Conservation (phyloP, 2,329 filamentous ascomycete species). For the Aspergillus hiratsukae region DNA sequence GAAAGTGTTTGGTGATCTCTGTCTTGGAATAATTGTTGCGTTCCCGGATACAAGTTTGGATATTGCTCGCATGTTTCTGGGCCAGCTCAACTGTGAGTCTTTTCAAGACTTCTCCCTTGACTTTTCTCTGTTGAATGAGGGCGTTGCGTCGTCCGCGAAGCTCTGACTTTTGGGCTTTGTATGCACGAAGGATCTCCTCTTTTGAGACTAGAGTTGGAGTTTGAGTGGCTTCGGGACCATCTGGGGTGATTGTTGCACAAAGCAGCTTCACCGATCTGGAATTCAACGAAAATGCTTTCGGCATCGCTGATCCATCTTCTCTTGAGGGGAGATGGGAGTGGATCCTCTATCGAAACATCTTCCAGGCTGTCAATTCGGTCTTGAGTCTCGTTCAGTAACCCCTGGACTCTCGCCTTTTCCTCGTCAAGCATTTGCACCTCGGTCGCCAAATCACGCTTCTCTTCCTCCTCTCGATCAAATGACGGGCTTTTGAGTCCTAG, state of each 20-base stretch:
- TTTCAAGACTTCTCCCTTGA: conserved; percentile 20
- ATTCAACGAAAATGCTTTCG: background rate
- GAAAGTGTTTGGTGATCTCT: conserved; percentile 5
- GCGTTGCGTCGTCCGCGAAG: no score
- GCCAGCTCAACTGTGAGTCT: conserved; percentile 33
- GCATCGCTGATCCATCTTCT: background rate
- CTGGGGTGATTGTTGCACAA: background rate
- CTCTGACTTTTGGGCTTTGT: background rate
- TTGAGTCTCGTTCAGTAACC: background rate
- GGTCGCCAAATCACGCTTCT: background rate
- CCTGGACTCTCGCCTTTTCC: background rate
- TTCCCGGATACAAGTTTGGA: conserved; percentile 9
- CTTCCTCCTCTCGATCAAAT: conserved; percentile 10
- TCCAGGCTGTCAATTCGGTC: background rate
- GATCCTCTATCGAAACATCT: background rate
- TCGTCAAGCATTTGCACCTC: background rate
- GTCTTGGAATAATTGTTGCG: conserved; percentile 4
- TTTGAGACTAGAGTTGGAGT: background rate
- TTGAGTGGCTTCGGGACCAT: background rate
- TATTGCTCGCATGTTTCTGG: conserved; percentile 25
- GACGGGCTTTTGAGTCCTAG: conserved; percentile 29
- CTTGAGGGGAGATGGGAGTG: background rate
- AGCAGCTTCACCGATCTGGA: background rate
- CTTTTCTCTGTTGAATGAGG: conserved; percentile 12
- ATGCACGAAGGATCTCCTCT: background rate